Conservation (phyloP, 345 rosid genomes). For the Brassica carinata region DNA sequence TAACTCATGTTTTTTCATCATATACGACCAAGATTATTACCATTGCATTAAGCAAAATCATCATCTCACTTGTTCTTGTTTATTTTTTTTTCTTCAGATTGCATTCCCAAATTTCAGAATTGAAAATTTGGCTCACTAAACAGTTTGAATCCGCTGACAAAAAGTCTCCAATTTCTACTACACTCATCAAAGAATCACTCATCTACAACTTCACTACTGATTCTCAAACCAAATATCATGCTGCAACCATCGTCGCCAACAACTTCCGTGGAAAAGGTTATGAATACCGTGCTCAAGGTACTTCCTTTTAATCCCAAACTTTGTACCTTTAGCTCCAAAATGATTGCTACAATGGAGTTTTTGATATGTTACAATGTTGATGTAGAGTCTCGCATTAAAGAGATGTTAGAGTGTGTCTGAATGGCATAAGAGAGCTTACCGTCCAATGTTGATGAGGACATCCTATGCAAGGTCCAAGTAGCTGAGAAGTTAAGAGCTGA, state of each 20-base stretch:
- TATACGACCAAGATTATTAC: not conserved
- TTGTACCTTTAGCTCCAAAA: too few relatives aligned
- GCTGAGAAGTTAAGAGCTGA: too few relatives aligned
- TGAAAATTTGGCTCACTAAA: constrained; percentile 74
- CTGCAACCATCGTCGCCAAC: constrained; percentile 79
- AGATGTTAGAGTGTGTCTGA: too few relatives aligned
- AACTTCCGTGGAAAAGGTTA: constrained; percentile 85
- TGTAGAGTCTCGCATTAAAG: too few relatives aligned
- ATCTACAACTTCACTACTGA: constrained; percentile 70
- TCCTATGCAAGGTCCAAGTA: too few relatives aligned
- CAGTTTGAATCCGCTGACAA: constrained; percentile 82
- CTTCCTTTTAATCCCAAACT: too few relatives aligned
- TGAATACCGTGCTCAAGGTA: constrained; percentile 68
- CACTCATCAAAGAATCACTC: constrained; percentile 78
- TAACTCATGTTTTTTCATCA: not conserved
- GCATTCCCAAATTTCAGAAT: constrained; percentile 51
- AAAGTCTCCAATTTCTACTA: constrained; percentile 81
- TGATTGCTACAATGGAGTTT: too few relatives aligned
- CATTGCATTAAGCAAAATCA: not conserved
- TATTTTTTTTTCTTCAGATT: not conserved
- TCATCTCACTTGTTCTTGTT: not conserved
- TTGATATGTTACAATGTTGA: too few relatives aligned
- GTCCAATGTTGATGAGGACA: too few relatives aligned
- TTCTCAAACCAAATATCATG: constrained; percentile 84
- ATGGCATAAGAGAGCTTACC: too few relatives aligned